A percentile compares a stretch with the other conserved stretches of the same genome.
These are phyloP conservation scores for Vigna angularis DNA, from an alignment of 306 rosid species.

Conservation along the genomic window DNA sequence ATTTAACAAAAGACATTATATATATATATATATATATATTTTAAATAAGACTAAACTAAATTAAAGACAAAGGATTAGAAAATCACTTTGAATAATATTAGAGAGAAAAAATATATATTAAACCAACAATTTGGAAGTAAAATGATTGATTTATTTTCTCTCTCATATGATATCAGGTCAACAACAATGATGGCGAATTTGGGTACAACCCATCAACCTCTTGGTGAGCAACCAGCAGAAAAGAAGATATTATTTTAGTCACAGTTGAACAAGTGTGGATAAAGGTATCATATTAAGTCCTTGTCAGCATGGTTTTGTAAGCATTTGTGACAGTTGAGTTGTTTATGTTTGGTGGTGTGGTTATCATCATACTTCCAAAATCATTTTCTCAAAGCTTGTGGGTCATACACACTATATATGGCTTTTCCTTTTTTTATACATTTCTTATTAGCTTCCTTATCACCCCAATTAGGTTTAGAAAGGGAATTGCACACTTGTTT, in stretches of 20 bases:
- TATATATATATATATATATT: too few relatives aligned
- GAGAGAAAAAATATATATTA: too few relatives aligned
- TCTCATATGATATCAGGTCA: slow-evolving; percentile 19
- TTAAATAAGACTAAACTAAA: too few relatives aligned
- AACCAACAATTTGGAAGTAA: too few relatives aligned
- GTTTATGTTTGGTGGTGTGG: slow-evolving; percentile 2
- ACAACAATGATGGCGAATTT: slow-evolving; percentile 39
- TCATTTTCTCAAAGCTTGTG: background rate
- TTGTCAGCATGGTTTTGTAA: slow-evolving; percentile 9
- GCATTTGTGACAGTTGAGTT: background rate
- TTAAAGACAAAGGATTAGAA: too few relatives aligned
- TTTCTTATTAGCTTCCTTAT: background rate
- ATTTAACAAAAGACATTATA: too few relatives aligned
- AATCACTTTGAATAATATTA: too few relatives aligned
- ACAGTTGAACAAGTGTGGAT: background rate
- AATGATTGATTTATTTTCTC: too few relatives aligned
- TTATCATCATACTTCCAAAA: slow-evolving; percentile 4
- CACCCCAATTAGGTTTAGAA: too few relatives aligned
- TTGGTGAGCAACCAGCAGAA: slow-evolving; percentile 47
- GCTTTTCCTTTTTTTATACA: background rate
- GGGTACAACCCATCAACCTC: slow-evolving; percentile 55
- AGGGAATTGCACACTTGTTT: too few relatives aligned
- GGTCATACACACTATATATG: background rate
- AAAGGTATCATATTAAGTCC: slow-evolving; percentile 25
- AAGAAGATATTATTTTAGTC: slow-evolving; percentile 38